These are phyloP conservation scores for Penicillium sumatraense DNA, from an alignment of 2,329 filamentous ascomycete species.

Conservation along the genomic window DNA sequence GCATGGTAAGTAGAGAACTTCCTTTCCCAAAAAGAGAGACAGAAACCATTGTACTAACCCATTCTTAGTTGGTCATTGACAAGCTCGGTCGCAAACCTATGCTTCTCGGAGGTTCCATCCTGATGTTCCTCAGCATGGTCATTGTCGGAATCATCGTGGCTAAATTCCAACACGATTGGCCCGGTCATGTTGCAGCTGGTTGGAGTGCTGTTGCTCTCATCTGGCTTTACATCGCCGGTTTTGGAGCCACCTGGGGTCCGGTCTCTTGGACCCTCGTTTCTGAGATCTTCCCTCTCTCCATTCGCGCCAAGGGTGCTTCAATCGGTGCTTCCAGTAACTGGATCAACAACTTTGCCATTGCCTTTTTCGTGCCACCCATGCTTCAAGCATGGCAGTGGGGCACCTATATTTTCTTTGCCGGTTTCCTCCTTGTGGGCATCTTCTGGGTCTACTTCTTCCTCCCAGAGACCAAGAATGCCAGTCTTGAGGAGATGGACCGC, in stretches of 20 bases:
- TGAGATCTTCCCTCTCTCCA: conserved; percentile 34
- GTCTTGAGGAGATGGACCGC: conserved; percentile 59
- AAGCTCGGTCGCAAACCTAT: conserved; percentile 36
- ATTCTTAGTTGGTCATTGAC: conserved; percentile 29
- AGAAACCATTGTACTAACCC: conserved; percentile 13
- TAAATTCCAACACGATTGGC: conserved; percentile 34
- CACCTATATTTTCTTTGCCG: conserved; percentile 37
- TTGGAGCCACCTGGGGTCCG: conserved; percentile 34
- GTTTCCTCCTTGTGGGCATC: conserved; percentile 28
- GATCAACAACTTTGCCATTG: conserved; percentile 37
- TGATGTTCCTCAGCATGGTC: conserved; percentile 32
- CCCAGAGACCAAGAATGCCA: conserved; percentile 62
- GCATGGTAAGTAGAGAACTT: conserved; percentile 27
- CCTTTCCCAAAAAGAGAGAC: neutral
- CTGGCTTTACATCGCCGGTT: conserved; percentile 32
- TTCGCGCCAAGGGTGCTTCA: conserved; percentile 34
- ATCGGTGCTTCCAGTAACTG: conserved; percentile 36
- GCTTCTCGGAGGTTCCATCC: conserved; percentile 28
- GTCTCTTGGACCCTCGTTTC: conserved; percentile 35
- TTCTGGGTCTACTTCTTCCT: conserved; percentile 44
- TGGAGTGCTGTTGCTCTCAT: conserved; percentile 35
- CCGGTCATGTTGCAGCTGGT: conserved; percentile 29
- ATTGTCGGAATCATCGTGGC: conserved; percentile 34
- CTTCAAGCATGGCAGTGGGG: conserved; percentile 30
- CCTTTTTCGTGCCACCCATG: conserved; percentile 35